A percentile compares a stretch with the other conserved stretches of the same genome.
phyloP scores from a whole-genome alignment of 2,329 filamentous ascomycete species.

The Aspergillus sp. region DNA sequence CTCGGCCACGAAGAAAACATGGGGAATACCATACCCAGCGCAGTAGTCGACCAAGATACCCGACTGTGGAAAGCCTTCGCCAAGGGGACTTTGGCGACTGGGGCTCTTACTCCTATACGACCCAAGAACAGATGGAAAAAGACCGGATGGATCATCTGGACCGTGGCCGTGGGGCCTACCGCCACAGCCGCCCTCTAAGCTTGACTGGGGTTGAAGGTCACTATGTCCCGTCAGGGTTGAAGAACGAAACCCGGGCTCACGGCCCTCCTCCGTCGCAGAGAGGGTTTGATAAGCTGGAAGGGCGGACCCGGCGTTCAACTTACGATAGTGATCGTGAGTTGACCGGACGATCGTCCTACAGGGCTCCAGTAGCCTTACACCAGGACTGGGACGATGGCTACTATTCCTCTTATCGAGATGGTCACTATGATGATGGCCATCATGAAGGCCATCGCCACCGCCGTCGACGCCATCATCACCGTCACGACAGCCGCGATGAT shows the following conservation, averaged over 20 bases:
- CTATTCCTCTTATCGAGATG: conserved; percentile 35
- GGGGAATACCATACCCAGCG: conserved; percentile 21
- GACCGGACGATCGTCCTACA: conserved; percentile 34
- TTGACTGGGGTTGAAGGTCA: conserved; percentile 32
- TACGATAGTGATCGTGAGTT: conserved; percentile 34
- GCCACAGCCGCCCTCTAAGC: conserved; percentile 32
- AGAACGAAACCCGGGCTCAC: conserved; percentile 22
- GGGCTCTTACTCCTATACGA: conserved; percentile 43
- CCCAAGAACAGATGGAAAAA: conserved; percentile 41
- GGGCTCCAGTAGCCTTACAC: conserved; percentile 40
- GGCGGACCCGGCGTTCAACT: conserved; percentile 16
- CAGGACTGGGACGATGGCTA: conserved; percentile 40
- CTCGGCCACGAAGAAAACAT: conserved; percentile 15
- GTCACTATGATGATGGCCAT: conserved; percentile 31
- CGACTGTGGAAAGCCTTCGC: conserved; percentile 20
- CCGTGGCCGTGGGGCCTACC: conserved; percentile 17
- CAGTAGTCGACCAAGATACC: conserved; percentile 20
- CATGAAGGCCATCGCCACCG: conserved; percentile 39
- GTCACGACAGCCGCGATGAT: conserved; percentile 12
- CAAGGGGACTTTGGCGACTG: conserved; percentile 36
- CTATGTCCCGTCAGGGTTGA: conserved; percentile 16
- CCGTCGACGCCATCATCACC: conserved; percentile 24
- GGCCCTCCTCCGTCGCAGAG: conserved; percentile 34
- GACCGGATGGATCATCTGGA: conserved; percentile 36
- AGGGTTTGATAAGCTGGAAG: conserved; percentile 30